Percentiles rank a stretch among this genome's conserved stretches.
Conservation (phyloP, 768 basidiomycete species). For the Suillus placidus region DNA sequence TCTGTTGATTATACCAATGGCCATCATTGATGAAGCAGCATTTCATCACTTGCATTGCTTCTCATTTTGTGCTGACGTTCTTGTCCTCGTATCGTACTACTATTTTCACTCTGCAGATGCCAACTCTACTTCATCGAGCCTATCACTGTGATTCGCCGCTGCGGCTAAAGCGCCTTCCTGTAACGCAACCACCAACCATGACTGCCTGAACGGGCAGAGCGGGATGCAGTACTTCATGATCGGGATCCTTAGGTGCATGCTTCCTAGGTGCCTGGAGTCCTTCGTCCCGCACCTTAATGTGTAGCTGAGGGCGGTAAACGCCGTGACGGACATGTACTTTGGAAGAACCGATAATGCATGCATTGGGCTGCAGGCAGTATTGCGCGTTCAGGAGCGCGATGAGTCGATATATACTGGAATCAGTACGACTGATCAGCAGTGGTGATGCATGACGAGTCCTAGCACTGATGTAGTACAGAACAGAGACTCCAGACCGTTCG, state of each 20-base stretch:
- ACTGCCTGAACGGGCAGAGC: not conserved
- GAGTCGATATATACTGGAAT: not conserved
- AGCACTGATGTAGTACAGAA: not conserved
- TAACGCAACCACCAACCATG: not conserved
- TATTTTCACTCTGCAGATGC: not conserved
- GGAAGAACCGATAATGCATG: not conserved
- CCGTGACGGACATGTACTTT: not conserved
- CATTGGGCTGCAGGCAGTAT: not conserved
- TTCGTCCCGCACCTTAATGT: not conserved
- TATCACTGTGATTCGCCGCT: not conserved
- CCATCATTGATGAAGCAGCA: not conserved
- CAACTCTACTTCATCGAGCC: not conserved
- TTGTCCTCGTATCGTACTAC: not conserved
- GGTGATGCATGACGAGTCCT: not conserved
- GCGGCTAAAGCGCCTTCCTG: not conserved
- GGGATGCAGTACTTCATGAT: not conserved
- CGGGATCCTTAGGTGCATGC: not conserved
- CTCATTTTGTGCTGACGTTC: not conserved
- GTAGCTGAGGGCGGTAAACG: not conserved
- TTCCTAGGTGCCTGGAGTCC: not conserved
- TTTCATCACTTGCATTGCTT: not conserved
- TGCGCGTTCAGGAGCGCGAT: not conserved
- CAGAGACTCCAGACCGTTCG: not conserved
- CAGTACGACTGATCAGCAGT: not conserved
- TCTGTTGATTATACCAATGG: not conserved